Base-by-base conservation (phyloP, 2,329 filamentous ascomycete genomes). In the Daldinia eschscholtzii region DNA sequence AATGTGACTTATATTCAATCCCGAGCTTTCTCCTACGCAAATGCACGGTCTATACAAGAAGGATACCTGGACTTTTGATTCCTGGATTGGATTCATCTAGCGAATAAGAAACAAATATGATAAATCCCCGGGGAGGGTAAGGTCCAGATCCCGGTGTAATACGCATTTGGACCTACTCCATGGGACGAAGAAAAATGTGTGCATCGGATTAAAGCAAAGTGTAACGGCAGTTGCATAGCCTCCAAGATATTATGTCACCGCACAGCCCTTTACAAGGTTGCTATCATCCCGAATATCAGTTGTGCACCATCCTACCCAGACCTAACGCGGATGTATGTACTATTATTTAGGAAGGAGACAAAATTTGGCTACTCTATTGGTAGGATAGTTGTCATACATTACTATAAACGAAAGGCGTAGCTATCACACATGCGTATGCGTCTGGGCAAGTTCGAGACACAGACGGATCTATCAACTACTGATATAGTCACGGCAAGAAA, bases 221-320 rank as follows among this genome's bases (percentile, higher is more conserved):
- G 61, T 56, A 68, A 68, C 65, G 61, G 65, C 56, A 70, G 61
- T 70, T 65, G 60, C 68, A 65, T 65, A 30, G 33, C 26, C 46
- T 60, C 63, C 26, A 53, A 26, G 59, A 55, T 37, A 56, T 65
- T 70, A 67, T 70, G 58, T 68, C 68, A 70, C 62, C 55, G 35
- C 63, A 63, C 68, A 63, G 58, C 18, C 10, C 61, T 42, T 9
- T 61, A 39, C 53, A 55, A 28, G 20, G 18, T 30, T n/a, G 3
- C 20, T 65, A 55, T 61, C 65, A 41, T 56, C 64, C 56, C 39
- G 37, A 50, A 55, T 57, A 10, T 56, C 50, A 65, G 33, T 50
- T 46, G 18, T 42, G 46, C 57, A 57, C 61, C 57, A 67, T 55
- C 48, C 6, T 26, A 50, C 48, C 12, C 5, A 57, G 48, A 63